Evolutionary conservation across 2,329 filamentous ascomycete genomes (phyloP).

Genomic region (Aspergillus quadricinctus): DNA sequence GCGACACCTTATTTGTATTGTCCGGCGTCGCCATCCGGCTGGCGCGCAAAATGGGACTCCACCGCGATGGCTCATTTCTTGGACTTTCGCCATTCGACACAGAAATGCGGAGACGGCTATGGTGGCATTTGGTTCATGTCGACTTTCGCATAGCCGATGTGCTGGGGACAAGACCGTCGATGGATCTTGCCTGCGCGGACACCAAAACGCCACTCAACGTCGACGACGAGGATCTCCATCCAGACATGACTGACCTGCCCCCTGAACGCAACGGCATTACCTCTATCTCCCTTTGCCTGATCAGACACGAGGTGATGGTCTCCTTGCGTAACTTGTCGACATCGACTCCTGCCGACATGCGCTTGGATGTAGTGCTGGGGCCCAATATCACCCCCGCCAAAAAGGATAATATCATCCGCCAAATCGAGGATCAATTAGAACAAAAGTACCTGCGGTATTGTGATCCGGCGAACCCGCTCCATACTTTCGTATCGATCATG

Average conservation of each 20-base stretch:
- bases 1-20: slow-evolving; percentile 52
- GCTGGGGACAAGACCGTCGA: slow-evolving; percentile 45
- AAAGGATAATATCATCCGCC: neutral
- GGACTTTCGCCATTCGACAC: slow-evolving; percentile 51
- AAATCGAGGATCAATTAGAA: slow-evolving; percentile 54
- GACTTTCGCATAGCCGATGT: slow-evolving; percentile 65
- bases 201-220: slow-evolving; percentile 16
- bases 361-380: slow-evolving; percentile 14
- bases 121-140: slow-evolving; percentile 66
- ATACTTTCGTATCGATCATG: slow-evolving; percentile 57
- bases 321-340: neutral
- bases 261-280: slow-evolving; percentile 27
- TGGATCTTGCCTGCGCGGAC: slow-evolving; percentile 12
- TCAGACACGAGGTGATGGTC: slow-evolving; percentile 12
- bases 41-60: slow-evolving; percentile 62
- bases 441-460: slow-evolving; percentile 54
- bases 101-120: slow-evolving; percentile 63
- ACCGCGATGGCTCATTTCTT: slow-evolving; percentile 54
- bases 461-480: slow-evolving; percentile 55
- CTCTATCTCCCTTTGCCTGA: slow-evolving; percentile 40
- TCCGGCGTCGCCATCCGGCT: slow-evolving; percentile 48
- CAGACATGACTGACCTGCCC: slow-evolving; percentile 30
- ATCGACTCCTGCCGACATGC: slow-evolving; percentile 4
- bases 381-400: neutral
- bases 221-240: slow-evolving; percentile 23